These are phyloP conservation scores for Gossypium gossypioides DNA, from an alignment of 441 rosid genomes.

Conservation along the genomic window DNA sequence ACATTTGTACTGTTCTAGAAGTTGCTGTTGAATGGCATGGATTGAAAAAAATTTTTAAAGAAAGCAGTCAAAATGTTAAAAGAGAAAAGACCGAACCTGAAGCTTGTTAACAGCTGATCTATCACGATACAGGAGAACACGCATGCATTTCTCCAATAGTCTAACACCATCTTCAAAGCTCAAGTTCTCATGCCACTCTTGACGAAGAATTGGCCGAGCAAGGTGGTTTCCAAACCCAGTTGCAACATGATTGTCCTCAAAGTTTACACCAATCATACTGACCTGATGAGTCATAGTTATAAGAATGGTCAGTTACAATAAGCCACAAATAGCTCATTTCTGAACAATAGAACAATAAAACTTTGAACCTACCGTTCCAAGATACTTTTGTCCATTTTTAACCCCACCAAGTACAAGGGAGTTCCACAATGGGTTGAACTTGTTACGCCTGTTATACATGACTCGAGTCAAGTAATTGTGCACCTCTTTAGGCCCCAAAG, in stretches of 20 bases:
- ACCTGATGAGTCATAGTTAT: constrained; percentile 37
- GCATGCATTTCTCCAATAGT: constrained; percentile 94
- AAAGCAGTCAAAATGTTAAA: neutral
- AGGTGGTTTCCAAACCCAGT: constrained; percentile 97
- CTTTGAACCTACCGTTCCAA: constrained; percentile 59
- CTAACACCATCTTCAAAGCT: constrained; percentile 90
- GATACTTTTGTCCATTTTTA: constrained; percentile 84
- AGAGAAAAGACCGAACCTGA: constrained; percentile 52
- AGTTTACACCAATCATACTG: constrained; percentile 82
- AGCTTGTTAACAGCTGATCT: constrained; percentile 90
- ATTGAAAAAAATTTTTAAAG: no score
- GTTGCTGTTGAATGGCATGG: neutral
- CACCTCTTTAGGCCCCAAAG: constrained; percentile 98
- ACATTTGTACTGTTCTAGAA: neutral
- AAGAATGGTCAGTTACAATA: neutral
- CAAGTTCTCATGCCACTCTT: constrained; percentile 80
- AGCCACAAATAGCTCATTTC: neutral
- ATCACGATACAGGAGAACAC: constrained; percentile 90
- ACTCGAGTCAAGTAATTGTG: constrained; percentile 88
- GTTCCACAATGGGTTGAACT: constrained; percentile 93
- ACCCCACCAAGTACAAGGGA: constrained; percentile 94
- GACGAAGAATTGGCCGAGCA: constrained; percentile 89
- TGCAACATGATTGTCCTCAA: constrained; percentile 84
- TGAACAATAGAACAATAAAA: neutral
- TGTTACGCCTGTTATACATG: constrained; percentile 93